Conservation (phyloP, 768 basidiomycete species). For the Vararia minispora region DNA sequence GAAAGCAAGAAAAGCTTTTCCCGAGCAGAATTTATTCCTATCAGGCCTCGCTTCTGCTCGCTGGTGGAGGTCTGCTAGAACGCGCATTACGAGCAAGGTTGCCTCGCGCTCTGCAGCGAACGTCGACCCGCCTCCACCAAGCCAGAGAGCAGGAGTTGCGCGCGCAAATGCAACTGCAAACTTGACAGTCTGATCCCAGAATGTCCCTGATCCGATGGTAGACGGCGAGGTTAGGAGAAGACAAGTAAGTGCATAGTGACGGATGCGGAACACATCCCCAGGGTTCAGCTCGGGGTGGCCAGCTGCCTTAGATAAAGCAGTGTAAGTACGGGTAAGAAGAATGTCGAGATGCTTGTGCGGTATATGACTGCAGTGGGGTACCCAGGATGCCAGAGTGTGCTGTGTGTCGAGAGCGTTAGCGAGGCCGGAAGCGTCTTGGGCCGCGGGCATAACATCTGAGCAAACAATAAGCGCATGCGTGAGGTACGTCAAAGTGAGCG, state of each 20-base stretch:
- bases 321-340: conserved; percentile 50
- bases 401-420: conserved; percentile 20
- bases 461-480: conserved; percentile 38
- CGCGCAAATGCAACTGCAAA: conserved; percentile 32
- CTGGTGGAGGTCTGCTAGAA: conserved; percentile 33
- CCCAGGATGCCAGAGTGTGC: conserved; percentile 40
- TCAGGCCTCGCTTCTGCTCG: conserved; percentile 27
- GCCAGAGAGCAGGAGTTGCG: too few relatives aligned
- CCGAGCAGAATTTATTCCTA: conserved; percentile 30
- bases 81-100: conserved; percentile 26
- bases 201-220: conserved; percentile 36
- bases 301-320: conserved; percentile 28
- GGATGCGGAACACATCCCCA: conserved; percentile 23
- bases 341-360: conserved; percentile 46
- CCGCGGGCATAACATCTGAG: conserved; percentile 20
- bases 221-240: conserved; percentile 36
- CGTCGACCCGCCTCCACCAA: too few relatives aligned
- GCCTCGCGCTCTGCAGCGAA: conserved; percentile 27
- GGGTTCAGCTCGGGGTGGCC: conserved; percentile 12
- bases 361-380: conserved; percentile 30
- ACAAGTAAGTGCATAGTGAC: conserved; percentile 34
- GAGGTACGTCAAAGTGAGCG: conserved; percentile 50
- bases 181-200: conserved; percentile 63
- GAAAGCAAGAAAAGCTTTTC: conserved; percentile 44
- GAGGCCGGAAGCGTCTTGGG: conserved; percentile 3